These are phyloP conservation scores for Pouteria glomerata DNA, from an alignment of 148 eudicot species.

Conservation along the genomic window DNA sequence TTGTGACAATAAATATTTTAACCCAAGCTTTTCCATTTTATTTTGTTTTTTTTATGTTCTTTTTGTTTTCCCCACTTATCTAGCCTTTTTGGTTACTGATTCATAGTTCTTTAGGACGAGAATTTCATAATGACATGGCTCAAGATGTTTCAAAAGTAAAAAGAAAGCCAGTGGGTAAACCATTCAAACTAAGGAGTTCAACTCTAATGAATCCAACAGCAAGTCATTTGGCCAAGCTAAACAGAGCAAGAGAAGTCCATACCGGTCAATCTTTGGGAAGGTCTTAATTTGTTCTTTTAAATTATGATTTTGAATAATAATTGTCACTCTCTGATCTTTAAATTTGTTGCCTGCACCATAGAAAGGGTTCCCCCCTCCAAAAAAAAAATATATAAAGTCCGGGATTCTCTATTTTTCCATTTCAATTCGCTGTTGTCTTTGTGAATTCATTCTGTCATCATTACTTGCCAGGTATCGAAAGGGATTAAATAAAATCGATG, in stretches of 20 bases:
- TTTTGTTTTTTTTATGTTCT: background rate
- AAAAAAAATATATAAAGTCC: background rate
- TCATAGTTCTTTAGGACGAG: slow-evolving; percentile 14
- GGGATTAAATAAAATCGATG: slow-evolving; percentile 12
- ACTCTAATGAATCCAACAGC: slow-evolving; percentile 78
- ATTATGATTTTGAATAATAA: background rate
- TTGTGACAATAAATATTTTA: no score
- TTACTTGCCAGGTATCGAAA: slow-evolving; percentile 36
- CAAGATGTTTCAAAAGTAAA: slow-evolving; percentile 24
- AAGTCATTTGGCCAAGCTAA: slow-evolving; percentile 76
- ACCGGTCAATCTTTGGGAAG: slow-evolving; percentile 24
- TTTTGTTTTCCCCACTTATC: background rate
- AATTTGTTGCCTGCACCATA: background rate
- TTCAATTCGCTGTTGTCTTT: no score
- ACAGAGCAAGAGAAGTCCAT: slow-evolving; percentile 16
- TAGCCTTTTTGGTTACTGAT: background rate
- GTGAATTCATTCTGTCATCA: background rate
- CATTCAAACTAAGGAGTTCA: slow-evolving; percentile 38
- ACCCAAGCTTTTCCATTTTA: background rate
- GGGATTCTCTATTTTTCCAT: no score
- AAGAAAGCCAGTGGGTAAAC: slow-evolving; percentile 25
- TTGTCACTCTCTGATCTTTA: background rate
- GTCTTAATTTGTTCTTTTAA: slow-evolving; percentile 13
- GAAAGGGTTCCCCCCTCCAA: background rate
- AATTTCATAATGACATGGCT: slow-evolving; percentile 9